Base-by-base conservation (phyloP, 768 basidiomycete species). In the Boletus eberwhitei region DNA sequence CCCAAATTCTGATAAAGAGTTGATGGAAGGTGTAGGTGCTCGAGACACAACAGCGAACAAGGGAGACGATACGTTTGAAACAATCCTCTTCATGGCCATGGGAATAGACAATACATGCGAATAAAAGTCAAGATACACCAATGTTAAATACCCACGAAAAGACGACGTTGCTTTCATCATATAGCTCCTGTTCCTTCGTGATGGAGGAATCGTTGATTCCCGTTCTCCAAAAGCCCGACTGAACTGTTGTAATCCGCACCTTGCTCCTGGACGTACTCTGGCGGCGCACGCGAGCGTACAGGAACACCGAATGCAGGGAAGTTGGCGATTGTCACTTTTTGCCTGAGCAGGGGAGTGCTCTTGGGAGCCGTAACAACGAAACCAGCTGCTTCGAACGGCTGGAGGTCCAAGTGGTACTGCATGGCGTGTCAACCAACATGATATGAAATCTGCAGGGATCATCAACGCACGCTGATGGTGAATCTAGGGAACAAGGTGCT, bases 11-110 rank as follows among this genome's bases (percentile, higher is more conserved):
- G 86, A 92, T 62, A 50, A 59, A 3, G 82, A 84, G 41, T 71
- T 91, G 52, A 69, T 90, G 37, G 68, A 68, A 2, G 89, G 87
- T 0, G 72, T 80, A 8, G 84, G 84, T 11, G 81, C 83, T 3
- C 59, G 64, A 52, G 79, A 76, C 7, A 77, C 75, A 5, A 31
- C 60, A 14, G 29, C 58, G 4, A 69, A 68, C 26, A 88, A 86
- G 62, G 71, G 73, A 14, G 87, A 91, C 57, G 86, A 88, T 48
- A 82, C 81, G 8, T 90, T 90, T 53, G 88, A 92, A 65, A 77
- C 74, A n/a, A 62, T 90, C 22, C 68, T 91, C 32, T 61, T 79
- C 48, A 76, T 77, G 76, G 49, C 47, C 2, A 57, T 77, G 19
- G 45, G 38, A 34, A 38, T 53, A 55, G 67, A 57, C 19, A 16